Base-by-base conservation (phyloP, 2,329 filamentous ascomycete genomes). In the Nigrospora sphaerica region DNA sequence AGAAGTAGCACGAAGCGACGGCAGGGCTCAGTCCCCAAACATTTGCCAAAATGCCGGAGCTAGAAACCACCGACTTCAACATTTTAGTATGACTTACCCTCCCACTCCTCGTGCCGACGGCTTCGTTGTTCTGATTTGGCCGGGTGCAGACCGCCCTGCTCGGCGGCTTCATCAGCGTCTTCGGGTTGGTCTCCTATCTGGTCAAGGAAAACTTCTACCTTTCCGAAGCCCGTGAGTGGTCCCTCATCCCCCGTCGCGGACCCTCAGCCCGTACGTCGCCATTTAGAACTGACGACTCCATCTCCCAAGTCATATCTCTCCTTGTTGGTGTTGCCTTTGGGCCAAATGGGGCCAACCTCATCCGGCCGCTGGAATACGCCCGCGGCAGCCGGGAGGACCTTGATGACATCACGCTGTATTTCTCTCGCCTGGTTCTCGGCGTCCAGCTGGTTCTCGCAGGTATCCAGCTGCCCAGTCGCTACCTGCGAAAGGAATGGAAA, bases 131-230 rank as follows among this genome's bases (percentile, higher is more conserved):
- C 35, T 38, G 35, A 31, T 37, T 12, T 39, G 35, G 9, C 23
- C 3, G 12, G 6, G 12, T 5, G n/a, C 9, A 43, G 41, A 43
- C 41, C 61, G 84, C 86, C 45, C 78, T 88, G 9, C 67, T 95
- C 12, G 91, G 91, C 13, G 91, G 88, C 2, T 96, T 95, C 69
- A 83, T 96, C 51, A 89, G 88, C 0, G 55, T 95, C n/a, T 96
- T 95, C 59, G 90, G 89, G 4, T 70, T 96, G 38, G 88, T 96
- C 0, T 95, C 89, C 1, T 95, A 90, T 61, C 76, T 95, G 16
- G 76, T 88, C 60, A 95, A 96, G 62, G 91, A 95, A 68, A 85
- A 82, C 48, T 92, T 88, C 61, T 95, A 95, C 62, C 76, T 96
- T 1, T 95, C 89, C 1, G 91, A 96, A 76, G 88, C 91, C 45